Base-by-base conservation (phyloP, 257 asterid genomes). In the Nicotiana tomentosiformis region DNA sequence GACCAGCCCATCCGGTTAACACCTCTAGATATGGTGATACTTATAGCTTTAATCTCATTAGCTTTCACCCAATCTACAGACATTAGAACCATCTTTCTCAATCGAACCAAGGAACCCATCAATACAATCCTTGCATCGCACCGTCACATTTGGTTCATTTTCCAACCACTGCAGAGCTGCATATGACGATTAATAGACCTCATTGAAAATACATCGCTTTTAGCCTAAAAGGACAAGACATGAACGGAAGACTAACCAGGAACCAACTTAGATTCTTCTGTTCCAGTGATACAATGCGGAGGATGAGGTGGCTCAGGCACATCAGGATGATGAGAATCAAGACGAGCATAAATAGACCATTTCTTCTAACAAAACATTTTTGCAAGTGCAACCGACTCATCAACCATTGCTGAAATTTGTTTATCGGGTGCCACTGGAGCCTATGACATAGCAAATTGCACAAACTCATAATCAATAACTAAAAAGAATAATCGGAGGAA, bases 221-320 rank as follows among this genome's bases (percentile, higher is more conserved):
- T 23, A 33, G 5, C 51, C 68, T 39, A 4, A 80, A 64, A 66
- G 58, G 30, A 61, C 33, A 83, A 35, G 30, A 15, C 5, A 26
- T n/a, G 66, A 78, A 37, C 30, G 53, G 29, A 58, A 18, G 64
- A 49, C 76, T 66, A 92, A 93, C 99, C 89, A 5, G 98, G 97
- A 87, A 96, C 98, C 82, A 96, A 80, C 78, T 88, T 88, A 5
- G 98, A 83, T 88, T 96, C 98, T 11, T 93, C 93, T 8, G 94
- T 88, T 82, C 98, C 98, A 26, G 78, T 81, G 43, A 93, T 87
- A 77, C 99, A 96, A 88, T 96, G 98, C 83, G 98, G 97, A 83
- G 99, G 98, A 89, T 92, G 86, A n/a, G 98, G 99, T 43, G 89
- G 95, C 88, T 96, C 98, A 2, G 98, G 98, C 76, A 96, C 62